A percentile compares a stretch with the other conserved stretches of the same genome.
phyloP scores from a whole-genome alignment of 768 basidiomycete genomes.

The Hortiboletus flavorubellus region DNA sequence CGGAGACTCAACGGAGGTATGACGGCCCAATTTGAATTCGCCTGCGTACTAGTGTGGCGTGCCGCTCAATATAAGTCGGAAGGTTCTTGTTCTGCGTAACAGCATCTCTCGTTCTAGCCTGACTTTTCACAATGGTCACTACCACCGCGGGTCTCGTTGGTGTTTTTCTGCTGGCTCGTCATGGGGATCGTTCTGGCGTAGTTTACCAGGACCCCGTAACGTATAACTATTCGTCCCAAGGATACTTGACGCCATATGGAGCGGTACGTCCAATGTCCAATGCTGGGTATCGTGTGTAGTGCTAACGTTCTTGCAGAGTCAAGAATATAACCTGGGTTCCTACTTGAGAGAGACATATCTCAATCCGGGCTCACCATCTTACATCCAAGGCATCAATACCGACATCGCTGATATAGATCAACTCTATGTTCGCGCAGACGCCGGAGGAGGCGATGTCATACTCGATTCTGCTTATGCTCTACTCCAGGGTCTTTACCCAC shows the following conservation, averaged over 20 bases:
- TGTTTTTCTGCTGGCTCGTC: constrained; percentile 70
- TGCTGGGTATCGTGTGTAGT: not conserved
- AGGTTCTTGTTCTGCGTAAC: no score
- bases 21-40: no score
- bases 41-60: no score
- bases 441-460: constrained; percentile 68
- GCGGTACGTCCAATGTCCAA: constrained; percentile 47
- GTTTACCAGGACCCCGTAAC: constrained; percentile 72
- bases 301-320: constrained; percentile 21
- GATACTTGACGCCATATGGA: constrained; percentile 71
- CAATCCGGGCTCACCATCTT: constrained; percentile 55
- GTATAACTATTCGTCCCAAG: constrained; percentile 54
- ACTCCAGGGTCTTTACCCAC: constrained; percentile 82
- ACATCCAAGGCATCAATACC: constrained; percentile 61
- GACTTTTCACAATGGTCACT: constrained; percentile 22
- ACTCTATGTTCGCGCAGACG: constrained; percentile 73
- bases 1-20: no score
- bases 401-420: constrained; percentile 67
- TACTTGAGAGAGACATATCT: constrained; percentile 64
- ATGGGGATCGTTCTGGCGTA: constrained; percentile 62
- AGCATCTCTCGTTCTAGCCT: not conserved
- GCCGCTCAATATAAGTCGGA: constrained; percentile 7
- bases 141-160: constrained; percentile 48
- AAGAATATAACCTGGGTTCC: constrained; percentile 61
- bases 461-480: constrained; percentile 82